Evolutionary conservation across 2,329 filamentous ascomycete species (phyloP), one percentile per base, ranked within the genome.

Genomic region (Setomelanomma holmii): DNA sequence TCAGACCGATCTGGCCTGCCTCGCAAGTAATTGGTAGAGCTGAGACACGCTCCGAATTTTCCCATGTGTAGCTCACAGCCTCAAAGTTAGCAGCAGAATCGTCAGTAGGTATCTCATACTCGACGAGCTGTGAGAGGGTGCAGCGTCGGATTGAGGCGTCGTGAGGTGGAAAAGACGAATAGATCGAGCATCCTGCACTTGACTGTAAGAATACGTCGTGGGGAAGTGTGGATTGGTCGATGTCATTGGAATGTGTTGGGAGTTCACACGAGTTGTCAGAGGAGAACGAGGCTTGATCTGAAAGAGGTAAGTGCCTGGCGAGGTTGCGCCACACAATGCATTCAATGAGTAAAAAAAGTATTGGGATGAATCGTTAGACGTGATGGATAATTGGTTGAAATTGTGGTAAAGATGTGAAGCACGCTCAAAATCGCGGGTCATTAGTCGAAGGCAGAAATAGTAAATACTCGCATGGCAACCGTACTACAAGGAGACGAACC

Each of bases 381-480:
- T n/a, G n/a, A n/a, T n/a, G n/a, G n/a, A n/a, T n/a, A 30, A 30
- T 10, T 30, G 27, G 10, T 30, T 30, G 27, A 30, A 30, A 30
- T 30, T 30, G 27, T 30, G 27, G 27, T 30, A 30, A 30, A 14
- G 14, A 30, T 30, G 27, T 41, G 4, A 11, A 5, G n/a, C 17
- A 21, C 6, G 33, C 30, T 8, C 27, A 38, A 17, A 40, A 10
- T 2, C 3, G 27, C 27, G 27, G 10, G 27, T 30, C 27, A n/a
- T n/a, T 30, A 7, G 24, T 17, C 48, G 58, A 16, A 12, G 43
- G 47, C 27, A 75, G 12, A 5, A 27, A 43, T n/a, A n/a, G n/a
- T 14, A 30, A 30, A 27, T 27, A 12, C 24, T 12, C 24, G 24
- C 6, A 12, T 27, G 6, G 6, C 27, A 30, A 30, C 3, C 27